Base-by-base conservation (phyloP, 1,139 yeast genomes). In the Yamadazyma buinensis region DNA sequence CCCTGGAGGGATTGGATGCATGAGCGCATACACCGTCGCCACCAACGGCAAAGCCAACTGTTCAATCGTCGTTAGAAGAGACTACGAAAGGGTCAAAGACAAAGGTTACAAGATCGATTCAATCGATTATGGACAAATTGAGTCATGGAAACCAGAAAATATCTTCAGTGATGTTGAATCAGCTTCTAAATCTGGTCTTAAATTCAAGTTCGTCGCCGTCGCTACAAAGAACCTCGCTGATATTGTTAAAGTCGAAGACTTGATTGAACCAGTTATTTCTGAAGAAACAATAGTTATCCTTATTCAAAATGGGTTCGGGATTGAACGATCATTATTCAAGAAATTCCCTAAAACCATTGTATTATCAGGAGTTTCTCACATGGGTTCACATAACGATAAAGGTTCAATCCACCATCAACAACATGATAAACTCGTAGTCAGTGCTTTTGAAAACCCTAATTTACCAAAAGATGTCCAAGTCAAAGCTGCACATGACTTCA, bases 151-250 rank as follows among this genome's bases (percentile, higher is more conserved):
- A 41, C 92, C 92, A 0, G 53, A 61, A 15, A 57, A 72, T 41
- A 44, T 76, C 0, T 71, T 61, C 29, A 49, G 44, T 13, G 52
- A 62, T 10, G 68, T 77, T 2, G 60, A 57, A 4, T 76, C 69
- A 24, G 84, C 84, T 0, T 48, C 43, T 7, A 44, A 44, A 25
- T 41, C 51, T 20, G 42, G 38, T 18, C 34, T 27, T 12, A 77
- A 75, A 2, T 84, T 72, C 47, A 94, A 84, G 47, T 84, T 64
- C 49, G 64, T 83, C 19, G 65, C 82, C 3, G 72, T 84, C 27
- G 69, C 86, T 25, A 80, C 86, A 30, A 84, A 84, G 50, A 83
- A 80, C 46, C 67, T 82, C 23, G 92, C 94, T 4, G 94, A 84
- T 51, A 59, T 80, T 3, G 62, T 67, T 37, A 67, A 37, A 27